phyloP scores from a whole-genome alignment of 2,329 filamentous ascomycete species.

The Bipolaris sorokiniana region DNA sequence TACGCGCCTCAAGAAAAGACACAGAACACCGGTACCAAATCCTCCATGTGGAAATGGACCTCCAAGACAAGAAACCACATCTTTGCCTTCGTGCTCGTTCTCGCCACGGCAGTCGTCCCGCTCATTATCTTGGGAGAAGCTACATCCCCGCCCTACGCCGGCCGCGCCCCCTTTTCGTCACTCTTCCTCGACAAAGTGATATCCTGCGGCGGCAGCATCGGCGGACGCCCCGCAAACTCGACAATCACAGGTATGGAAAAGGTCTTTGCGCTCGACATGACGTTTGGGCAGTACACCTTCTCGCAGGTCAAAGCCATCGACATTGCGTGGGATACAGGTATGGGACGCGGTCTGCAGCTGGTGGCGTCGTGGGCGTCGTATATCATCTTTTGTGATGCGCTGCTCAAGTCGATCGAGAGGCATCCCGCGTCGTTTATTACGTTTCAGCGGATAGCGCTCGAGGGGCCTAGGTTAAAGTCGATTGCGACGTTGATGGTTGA shows the following conservation, averaged over 20 bases:
- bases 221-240: conserved; percentile 18
- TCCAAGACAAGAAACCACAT: conserved; percentile 18
- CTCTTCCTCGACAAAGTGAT: conserved; percentile 25
- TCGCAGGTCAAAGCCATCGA: conserved; percentile 46
- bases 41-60: conserved; percentile 1
- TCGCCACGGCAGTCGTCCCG: conserved; percentile 15
- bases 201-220: conserved; percentile 15
- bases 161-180: conserved; percentile 5
- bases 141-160: conserved; percentile 3
- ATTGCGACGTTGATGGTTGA: conserved; percentile 37
- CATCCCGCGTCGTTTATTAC: conserved; percentile 44
- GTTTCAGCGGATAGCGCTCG: conserved; percentile 42
- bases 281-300: conserved; percentile 36
- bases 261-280: conserved; percentile 39
- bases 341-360: conserved; percentile 44
- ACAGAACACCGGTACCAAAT: neutral
- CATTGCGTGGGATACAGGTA: conserved; percentile 43
- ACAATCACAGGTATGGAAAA: conserved; percentile 31
- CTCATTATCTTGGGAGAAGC: conserved; percentile 15
- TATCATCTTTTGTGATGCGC: conserved; percentile 42
- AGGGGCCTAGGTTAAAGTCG: conserved; percentile 32
- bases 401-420: conserved; percentile 44
- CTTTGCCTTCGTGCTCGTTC: conserved; percentile 17
- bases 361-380: conserved; percentile 40
- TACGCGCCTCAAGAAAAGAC: no score